Percentiles rank a stretch among this genome's conserved stretches.
phyloP scores from a whole-genome alignment of 164 flowering plant genomes.

The Liquidambar formosana region DNA sequence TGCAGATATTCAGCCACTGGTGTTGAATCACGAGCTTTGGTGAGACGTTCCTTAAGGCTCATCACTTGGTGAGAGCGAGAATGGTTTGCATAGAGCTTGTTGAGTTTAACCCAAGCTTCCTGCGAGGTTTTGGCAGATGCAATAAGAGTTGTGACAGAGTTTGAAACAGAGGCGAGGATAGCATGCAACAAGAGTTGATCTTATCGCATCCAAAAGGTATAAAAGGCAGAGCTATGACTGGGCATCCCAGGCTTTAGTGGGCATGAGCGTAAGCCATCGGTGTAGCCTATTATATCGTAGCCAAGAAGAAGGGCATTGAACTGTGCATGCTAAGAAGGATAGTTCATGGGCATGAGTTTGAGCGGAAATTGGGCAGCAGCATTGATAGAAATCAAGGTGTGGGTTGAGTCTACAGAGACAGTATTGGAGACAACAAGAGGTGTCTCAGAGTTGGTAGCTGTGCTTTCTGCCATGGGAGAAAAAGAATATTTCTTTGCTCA shows the following conservation, averaged over 20 bases:
- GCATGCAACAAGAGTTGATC: neutral
- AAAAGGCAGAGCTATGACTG: no score
- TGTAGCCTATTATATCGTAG: neutral
- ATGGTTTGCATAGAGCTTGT: constrained; percentile 3
- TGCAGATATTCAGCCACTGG: neutral
- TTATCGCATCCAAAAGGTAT: neutral
- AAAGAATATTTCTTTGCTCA: no score
- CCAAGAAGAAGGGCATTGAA: neutral
- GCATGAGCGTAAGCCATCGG: neutral
- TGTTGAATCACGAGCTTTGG: neutral
- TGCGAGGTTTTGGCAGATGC: neutral
- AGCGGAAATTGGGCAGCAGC: neutral
- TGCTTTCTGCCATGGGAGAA: no score
- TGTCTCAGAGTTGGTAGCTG: no score
- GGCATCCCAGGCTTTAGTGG: no score
- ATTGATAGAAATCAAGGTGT: no score
- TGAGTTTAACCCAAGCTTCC: neutral
- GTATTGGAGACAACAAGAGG: no score
- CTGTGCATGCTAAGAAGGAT: neutral
- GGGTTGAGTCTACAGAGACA: no score
- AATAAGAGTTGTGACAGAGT: neutral
- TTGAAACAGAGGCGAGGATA: neutral
- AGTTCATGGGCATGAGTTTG: neutral
- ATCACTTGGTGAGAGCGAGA: constrained; percentile 5
- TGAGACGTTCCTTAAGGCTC: neutral